These are phyloP conservation scores for Candida khao-thaluensis DNA, from an alignment of 805 yeast species.

Conservation along the genomic window DNA sequence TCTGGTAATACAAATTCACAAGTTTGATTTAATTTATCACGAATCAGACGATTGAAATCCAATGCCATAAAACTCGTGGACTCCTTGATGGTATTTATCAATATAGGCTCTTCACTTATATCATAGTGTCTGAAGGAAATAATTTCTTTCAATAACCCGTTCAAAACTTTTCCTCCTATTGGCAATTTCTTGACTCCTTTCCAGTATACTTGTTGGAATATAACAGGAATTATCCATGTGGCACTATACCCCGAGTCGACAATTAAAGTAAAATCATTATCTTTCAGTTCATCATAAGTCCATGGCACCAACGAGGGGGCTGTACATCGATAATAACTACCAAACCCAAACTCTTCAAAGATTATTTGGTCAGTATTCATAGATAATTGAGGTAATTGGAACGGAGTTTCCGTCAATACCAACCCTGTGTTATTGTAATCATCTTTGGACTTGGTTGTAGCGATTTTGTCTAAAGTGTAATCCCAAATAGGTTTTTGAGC, in stretches of 20 bases:
- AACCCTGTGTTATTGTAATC: slow-evolving; percentile 45
- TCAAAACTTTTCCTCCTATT: slow-evolving; percentile 82
- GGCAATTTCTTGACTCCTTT: slow-evolving; percentile 75
- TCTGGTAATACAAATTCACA: slow-evolving; percentile 86
- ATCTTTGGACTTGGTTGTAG: slow-evolving; percentile 14
- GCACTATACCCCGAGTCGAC: slow-evolving; percentile 87
- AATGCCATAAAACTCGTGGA: slow-evolving; percentile 65
- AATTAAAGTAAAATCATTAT: slow-evolving; percentile 67
- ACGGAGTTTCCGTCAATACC: slow-evolving; percentile 76
- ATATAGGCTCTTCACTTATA: slow-evolving; percentile 83
- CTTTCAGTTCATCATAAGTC: slow-evolving; percentile 13
- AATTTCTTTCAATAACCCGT: slow-evolving; percentile 79
- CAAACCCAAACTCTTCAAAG: slow-evolving; percentile 90
- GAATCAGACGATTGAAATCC: slow-evolving; percentile 52
- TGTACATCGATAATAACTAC: slow-evolving; percentile 64
- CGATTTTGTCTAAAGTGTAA: slow-evolving; percentile 48
- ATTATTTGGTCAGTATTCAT: slow-evolving; percentile 86
- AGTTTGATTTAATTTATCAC: slow-evolving; percentile 33
- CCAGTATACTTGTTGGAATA: slow-evolving; percentile 75
- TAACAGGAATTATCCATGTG: slow-evolving; percentile 83
- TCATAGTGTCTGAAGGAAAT: slow-evolving; percentile 90
- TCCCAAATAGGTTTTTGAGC: slow-evolving; percentile 90
- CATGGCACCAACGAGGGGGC: slow-evolving; percentile 47
- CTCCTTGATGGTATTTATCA: slow-evolving; percentile 86
- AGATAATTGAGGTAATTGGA: slow-evolving; percentile 77